These are phyloP conservation scores for Fusarium chuoi DNA, from an alignment of 2,329 filamentous ascomycete species.

Conservation along the genomic window DNA sequence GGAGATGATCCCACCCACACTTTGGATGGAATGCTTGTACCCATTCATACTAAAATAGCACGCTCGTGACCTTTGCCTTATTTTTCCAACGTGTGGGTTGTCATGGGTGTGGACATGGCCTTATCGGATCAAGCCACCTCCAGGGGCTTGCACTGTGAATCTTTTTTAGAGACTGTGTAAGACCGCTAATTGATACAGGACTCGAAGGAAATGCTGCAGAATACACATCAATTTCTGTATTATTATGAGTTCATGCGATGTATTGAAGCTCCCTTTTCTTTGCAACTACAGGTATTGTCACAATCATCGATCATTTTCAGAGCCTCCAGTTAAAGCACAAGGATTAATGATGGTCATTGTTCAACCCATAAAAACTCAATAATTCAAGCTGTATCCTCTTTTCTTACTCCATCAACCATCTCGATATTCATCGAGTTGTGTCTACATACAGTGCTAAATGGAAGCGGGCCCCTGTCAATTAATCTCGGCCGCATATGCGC, in stretches of 20 bases:
- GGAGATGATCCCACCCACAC: constrained; percentile 32
- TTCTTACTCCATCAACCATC: neutral
- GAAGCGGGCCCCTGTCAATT: constrained; percentile 27
- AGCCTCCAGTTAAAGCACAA: neutral
- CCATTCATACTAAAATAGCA: constrained; percentile 7
- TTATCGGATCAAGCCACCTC: constrained; percentile 43
- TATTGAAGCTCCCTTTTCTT: neutral
- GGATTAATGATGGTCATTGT: too few species aligned
- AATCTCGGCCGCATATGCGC: constrained; percentile 46
- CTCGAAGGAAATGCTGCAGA: neutral
- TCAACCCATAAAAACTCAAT: neutral
- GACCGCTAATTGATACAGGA: neutral
- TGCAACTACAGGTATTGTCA: neutral
- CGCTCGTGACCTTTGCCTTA: constrained; percentile 25
- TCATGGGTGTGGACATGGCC: constrained; percentile 32
- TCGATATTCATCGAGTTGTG: neutral
- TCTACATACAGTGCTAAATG: constrained; percentile 40
- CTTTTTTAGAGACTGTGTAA: constrained; percentile 18
- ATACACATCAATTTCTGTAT: neutral
- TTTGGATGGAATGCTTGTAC: constrained; percentile 19
- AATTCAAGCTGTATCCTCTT: neutral
- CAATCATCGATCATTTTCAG: too few species aligned
- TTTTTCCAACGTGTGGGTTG: neutral
- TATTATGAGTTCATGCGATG: neutral
- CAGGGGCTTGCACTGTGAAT: constrained; percentile 29